These are phyloP conservation scores for Pythium apleroticum DNA, from an alignment of 352 stramenopile genomes.

Conservation along the genomic window DNA sequence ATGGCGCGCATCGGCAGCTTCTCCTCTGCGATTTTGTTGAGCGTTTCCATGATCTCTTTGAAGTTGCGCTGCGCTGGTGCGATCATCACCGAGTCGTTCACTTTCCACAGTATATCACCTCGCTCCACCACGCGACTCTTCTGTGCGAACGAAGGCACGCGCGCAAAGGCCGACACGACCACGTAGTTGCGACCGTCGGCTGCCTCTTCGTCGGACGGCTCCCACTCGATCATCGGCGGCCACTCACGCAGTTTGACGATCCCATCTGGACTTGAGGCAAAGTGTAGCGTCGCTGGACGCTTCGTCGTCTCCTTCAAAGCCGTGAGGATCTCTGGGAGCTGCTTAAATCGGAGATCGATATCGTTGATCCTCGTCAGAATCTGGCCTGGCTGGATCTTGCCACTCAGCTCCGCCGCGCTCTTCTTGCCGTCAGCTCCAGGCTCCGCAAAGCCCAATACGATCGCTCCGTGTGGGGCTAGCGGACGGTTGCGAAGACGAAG, in stretches of 20 bases:
- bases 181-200: conserved; percentile 62
- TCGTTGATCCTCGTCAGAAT: conserved; percentile 68
- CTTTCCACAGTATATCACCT: conserved; percentile 62
- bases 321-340: conserved; percentile 55
- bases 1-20: conserved; percentile 53
- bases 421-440: conserved; percentile 45
- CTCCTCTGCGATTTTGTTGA: conserved; percentile 47
- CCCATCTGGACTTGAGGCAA: conserved; percentile 70
- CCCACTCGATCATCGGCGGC: conserved; percentile 82
- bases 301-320: conserved; percentile 56
- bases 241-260: conserved; percentile 78
- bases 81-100: conserved; percentile 62
- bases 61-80: conserved; percentile 48
- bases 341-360: conserved; percentile 65
- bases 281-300: conserved; percentile 70
- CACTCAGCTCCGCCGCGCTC: conserved; percentile 58
- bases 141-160: conserved; percentile 73
- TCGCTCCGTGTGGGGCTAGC: conserved; percentile 61
- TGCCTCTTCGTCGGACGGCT: conserved; percentile 58
- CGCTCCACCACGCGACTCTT: conserved; percentile 58
- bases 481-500: conserved; percentile 76
- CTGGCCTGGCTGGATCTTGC: conserved; percentile 71
- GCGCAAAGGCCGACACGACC: conserved; percentile 63
- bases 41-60: conserved; percentile 56
- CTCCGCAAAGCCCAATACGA: conserved; percentile 72